A percentile compares a stretch with the other conserved stretches of the same genome.
Evolutionary conservation across 164 flowering plant species (phyloP).

Genomic region (Dillenia suffruticosa): DNA sequence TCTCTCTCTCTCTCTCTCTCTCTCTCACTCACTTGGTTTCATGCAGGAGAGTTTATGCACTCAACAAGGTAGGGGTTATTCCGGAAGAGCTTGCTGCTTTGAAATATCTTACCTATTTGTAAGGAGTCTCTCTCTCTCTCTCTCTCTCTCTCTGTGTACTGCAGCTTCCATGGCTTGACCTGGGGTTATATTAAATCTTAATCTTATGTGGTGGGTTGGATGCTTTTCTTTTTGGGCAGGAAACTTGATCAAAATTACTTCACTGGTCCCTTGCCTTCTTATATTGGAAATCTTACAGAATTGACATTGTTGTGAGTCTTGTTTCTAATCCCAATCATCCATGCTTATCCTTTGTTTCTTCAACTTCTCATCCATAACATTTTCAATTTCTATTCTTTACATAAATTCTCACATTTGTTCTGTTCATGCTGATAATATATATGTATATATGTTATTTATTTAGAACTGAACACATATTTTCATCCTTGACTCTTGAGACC

Average conservation of each 20-base stretch:
- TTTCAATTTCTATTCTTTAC: background rate
- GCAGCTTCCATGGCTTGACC: too few relatives aligned
- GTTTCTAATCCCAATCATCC: background rate
- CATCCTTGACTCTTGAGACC: too few relatives aligned
- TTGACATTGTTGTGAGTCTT: constrained; percentile 32
- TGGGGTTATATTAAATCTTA: background rate
- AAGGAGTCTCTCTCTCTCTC: constrained; percentile 1
- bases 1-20: background rate
- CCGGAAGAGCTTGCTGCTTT: constrained; percentile 30
- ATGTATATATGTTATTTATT: too few relatives aligned
- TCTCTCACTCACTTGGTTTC: too few relatives aligned
- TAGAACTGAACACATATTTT: too few relatives aligned
- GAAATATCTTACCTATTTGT: constrained; percentile 29
- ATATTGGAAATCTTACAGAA: constrained; percentile 44
- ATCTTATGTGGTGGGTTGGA: constrained; percentile 24
- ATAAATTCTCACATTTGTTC: too few relatives aligned
- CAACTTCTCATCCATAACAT: background rate
- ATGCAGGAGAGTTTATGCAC: constrained; percentile 23
- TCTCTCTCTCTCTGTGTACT: background rate
- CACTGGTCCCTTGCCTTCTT: constrained; percentile 47
- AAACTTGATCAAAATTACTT: constrained; percentile 31
- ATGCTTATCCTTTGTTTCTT: background rate
- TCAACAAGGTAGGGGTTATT: constrained; percentile 17
- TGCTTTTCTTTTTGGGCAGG: too few relatives aligned
- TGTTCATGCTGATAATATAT: too few relatives aligned